Evolutionary conservation across 2,329 filamentous ascomycete genomes (phyloP), one percentile per base, ranked within the genome.

Genomic region (Colletotrichum theobromicola): DNA sequence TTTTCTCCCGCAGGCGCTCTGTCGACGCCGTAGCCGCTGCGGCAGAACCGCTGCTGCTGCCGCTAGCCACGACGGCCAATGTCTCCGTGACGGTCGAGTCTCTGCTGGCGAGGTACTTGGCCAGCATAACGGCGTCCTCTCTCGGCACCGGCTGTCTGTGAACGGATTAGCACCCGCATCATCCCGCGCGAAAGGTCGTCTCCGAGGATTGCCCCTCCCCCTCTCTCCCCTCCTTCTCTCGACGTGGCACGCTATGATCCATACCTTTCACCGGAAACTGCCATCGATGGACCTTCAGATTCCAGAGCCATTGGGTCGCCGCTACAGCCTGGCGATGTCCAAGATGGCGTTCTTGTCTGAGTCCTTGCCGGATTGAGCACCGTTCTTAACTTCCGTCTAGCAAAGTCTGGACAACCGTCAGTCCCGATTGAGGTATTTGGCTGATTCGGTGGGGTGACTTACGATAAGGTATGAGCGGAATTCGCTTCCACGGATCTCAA

Each of bases 201-300:
- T 13, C 42, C 58, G 58, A 70, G 9, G 57, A 50, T 28, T 50
- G 42, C 42, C 42, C 32, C 37, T 21, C 35, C 35, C 28, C 24
- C 35, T 24, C 34, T 35, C 3, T 18, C 30, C 64, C 64, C 57
- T 42, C 58, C 70, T 42, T 53, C 46, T 6, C 35, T 42, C 55
- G 63, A 76, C 75, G 75, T 76, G 75, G 75, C 75, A 76, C 24
- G 28, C 30, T 58, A 24, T 46, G 32, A 26, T 28, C 72, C 75
- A 75, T 75, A 75, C 69, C 75, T 70, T 73, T 75, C 62, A 75
- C 75, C 69, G 60, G 73, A 73, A 37, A 67, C 46, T n/a, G 37
- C 58, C 55, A 70, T 75, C 18, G 68, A 67, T 7, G 55, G 42
- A 6, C 15, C 26, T 26, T 34, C 66, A 42, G 62, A 61, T 63